Base-by-base conservation (phyloP, 2,329 filamentous ascomycete genomes). In the Nannizziopsis arthrosporioides region DNA sequence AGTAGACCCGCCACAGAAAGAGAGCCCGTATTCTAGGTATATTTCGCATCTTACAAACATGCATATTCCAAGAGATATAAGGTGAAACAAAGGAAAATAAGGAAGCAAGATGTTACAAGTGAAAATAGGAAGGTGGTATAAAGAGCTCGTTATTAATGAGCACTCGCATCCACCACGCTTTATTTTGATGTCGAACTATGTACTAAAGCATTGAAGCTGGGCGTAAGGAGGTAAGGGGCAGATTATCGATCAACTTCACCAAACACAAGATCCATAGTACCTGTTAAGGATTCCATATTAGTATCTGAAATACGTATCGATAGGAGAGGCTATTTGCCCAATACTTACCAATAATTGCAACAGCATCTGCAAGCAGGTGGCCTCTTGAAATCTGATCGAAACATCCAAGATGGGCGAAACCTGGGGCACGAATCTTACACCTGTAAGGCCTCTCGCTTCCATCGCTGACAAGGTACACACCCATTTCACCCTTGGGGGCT, bases 401-500 rank as follows among this genome's bases (percentile, higher is more conserved):
- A 56, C 87, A 90, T 61, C 79, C 80, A 68, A 98, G 71, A 71
- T 98, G 93, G 55, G 92, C 92, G 63, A 98, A 98, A 53, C 92
- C 92, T 50, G 92, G 92, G 34, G 93, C 90, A 60, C 92, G 82
- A 60, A 98, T 95, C 74, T 95, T 93, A 72, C 92, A 95, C 62
- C 93, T 79, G 74, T 98, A 98, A 41, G 92, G 92, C 63, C 92
- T 77, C 77, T 98, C 92, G 65, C 82, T 92, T 55, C 92, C 92
- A 64, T 98, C 92, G 64, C 85, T 94, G 61, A 98, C 92, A 44
- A 98, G 73, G 66, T 84, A 98, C 39, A 98, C 92, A 66, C 84
- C 92, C 92, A 98, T 98, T 74, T 98, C 92, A 61, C 92, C 92
- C 82, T 98, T 98, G 52, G 92, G 92, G n/a, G 93, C 92, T 75